Evolutionary conservation across 2,329 filamentous ascomycete species (phyloP).

Genomic region (Trichoderma brevicompactum): DNA sequence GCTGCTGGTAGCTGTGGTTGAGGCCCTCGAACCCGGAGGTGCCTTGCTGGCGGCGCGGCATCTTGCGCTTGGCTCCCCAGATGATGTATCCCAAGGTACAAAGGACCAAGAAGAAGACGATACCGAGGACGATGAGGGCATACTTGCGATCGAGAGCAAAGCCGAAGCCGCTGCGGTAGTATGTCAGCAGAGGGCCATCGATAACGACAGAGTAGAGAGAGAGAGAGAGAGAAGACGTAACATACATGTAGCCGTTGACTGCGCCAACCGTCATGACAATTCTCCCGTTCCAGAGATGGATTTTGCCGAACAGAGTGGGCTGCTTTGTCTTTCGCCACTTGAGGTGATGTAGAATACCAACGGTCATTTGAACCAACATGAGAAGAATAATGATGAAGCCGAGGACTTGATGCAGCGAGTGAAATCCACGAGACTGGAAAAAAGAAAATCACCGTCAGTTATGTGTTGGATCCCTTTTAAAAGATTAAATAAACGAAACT

Average conservation of each 20-base stretch:
- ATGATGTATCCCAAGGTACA: constrained; percentile 46
- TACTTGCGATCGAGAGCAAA: constrained; percentile 57
- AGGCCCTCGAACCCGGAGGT: constrained; percentile 30
- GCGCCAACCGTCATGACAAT: constrained; percentile 57
- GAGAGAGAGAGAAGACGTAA: constrained; percentile 27
- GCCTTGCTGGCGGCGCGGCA: constrained; percentile 31
- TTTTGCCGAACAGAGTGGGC: constrained; percentile 54
- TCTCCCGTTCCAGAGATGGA: constrained; percentile 63
- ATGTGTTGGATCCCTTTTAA: no score
- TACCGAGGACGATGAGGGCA: constrained; percentile 53
- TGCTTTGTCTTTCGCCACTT: constrained; percentile 55
- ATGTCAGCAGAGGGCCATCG: constrained; percentile 19
- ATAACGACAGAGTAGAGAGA: not conserved
- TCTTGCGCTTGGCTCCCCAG: constrained; percentile 36
- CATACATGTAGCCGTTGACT: constrained; percentile 61
- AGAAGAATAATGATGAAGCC: constrained; percentile 59
- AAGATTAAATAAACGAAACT: constrained; percentile 34
- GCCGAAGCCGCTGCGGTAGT: constrained; percentile 55
- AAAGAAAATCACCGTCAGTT: not conserved
- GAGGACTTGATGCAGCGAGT: constrained; percentile 61
- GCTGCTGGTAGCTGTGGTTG: constrained; percentile 36
- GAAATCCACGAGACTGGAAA: constrained; percentile 56
- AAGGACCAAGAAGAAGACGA: constrained; percentile 52
- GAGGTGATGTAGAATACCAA: constrained; percentile 62
- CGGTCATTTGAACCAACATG: constrained; percentile 56